phyloP scores from a whole-genome alignment of 2,329 filamentous ascomycete species.

The Stemphylium beticola region DNA sequence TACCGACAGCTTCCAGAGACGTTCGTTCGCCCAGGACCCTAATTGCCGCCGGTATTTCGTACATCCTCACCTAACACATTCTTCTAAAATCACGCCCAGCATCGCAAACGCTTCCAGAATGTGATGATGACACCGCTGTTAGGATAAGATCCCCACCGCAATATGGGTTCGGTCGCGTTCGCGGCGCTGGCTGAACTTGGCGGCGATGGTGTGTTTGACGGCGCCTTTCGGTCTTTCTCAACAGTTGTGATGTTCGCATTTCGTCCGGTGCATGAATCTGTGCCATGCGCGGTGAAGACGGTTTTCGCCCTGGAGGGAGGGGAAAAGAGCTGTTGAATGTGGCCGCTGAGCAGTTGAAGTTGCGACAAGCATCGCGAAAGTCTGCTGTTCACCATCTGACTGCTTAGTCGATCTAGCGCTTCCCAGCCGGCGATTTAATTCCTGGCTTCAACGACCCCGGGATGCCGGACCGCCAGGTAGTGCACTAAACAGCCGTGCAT shows the following conservation, averaged over 20 bases:
- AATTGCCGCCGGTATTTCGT: no score
- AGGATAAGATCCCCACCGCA: neutral
- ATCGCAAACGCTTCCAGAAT: no score
- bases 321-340: no score
- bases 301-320: no score
- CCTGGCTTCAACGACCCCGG: conserved; percentile 4
- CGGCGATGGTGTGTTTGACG: conserved; percentile 19
- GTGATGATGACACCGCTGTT: no score
- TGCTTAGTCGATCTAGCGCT: no score
- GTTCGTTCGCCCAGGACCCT: neutral
- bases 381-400: no score
- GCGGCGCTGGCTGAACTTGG: conserved; percentile 9
- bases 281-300: no score
- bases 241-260: neutral
- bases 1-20: neutral
- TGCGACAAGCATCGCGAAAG: no score
- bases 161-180: conserved; percentile 8
- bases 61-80: no score
- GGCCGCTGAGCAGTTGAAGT: no score
- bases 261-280: neutral
- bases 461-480: conserved; percentile 17
- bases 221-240: conserved; percentile 6
- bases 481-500: conserved; percentile 9
- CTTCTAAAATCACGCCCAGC: no score
- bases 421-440: neutral